Conservation (phyloP, 345 rosid genomes). For the Carallia pectinifolia region DNA sequence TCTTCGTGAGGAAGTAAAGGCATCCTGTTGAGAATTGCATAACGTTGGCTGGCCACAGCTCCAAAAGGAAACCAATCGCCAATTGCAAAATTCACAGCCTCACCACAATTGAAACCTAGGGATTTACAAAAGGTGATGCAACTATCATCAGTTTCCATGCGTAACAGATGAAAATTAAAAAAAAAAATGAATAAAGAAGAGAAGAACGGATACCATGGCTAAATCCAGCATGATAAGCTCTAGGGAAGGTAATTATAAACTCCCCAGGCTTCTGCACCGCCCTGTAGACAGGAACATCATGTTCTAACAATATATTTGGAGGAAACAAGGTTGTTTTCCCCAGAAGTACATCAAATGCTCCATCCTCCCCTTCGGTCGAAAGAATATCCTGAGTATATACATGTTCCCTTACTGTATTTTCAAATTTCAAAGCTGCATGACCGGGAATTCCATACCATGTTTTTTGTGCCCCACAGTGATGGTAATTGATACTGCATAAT, state of each 20-base stretch:
- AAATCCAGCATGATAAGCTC: constrained; percentile 99
- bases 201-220: constrained; percentile 70
- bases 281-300: constrained; percentile 87
- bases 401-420: constrained; percentile 80
- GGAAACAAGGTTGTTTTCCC: constrained; percentile 98
- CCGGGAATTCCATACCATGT: constrained; percentile 99
- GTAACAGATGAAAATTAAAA: neutral
- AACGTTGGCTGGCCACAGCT: constrained; percentile 88
- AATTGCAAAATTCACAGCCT: constrained; percentile 98
- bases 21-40: constrained; percentile 82
- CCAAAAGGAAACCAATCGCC: constrained; percentile 97
- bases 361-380: constrained; percentile 80
- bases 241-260: constrained; percentile 83
- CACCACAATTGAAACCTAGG: constrained; percentile 97
- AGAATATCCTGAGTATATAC: constrained; percentile 78
- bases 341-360: constrained; percentile 92
- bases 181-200: neutral
- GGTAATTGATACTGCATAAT: constrained; percentile 81
- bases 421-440: constrained; percentile 85
- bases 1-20: constrained; percentile 99
- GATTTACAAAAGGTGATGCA: constrained; percentile 13
- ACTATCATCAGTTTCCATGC: neutral
- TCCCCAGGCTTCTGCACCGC: constrained; percentile 99
- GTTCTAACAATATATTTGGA: constrained; percentile 79
- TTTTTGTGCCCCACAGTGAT: constrained; percentile 98